Evolutionary conservation across 108 stramenopile species (phyloP).

Genomic region (Chaetoceros muelleri): DNA sequence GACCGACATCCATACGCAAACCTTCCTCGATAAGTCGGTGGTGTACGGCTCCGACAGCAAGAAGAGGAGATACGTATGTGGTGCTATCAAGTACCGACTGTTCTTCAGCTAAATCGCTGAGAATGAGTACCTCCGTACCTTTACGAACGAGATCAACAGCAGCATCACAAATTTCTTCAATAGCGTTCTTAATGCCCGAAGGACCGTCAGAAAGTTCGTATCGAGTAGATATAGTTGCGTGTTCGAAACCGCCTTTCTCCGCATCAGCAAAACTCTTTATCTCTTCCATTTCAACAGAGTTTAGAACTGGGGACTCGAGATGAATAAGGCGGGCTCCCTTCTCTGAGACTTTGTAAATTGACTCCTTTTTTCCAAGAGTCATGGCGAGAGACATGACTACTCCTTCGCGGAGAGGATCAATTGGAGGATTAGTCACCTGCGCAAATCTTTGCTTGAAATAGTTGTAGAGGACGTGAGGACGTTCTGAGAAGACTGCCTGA

Average conservation of each 20-base stretch:
- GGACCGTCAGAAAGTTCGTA: slow-evolving; percentile 75
- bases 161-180: slow-evolving; percentile 74
- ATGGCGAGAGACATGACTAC: slow-evolving; percentile 94
- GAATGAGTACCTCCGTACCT: slow-evolving; percentile 83
- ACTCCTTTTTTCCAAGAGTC: slow-evolving; percentile 90
- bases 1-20: slow-evolving; percentile 84
- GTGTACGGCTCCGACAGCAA: slow-evolving; percentile 94
- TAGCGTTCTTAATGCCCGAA: slow-evolving; percentile 65
- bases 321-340: slow-evolving; percentile 76
- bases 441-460: slow-evolving; percentile 98
- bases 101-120: slow-evolving; percentile 74
- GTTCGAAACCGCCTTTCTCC: slow-evolving; percentile 73
- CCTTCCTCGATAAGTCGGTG: slow-evolving; percentile 89
- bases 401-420: slow-evolving; percentile 94
- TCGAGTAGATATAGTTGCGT: slow-evolving; percentile 72
- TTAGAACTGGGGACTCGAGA: slow-evolving; percentile 72
- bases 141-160: slow-evolving; percentile 73
- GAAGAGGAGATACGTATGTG: slow-evolving; percentile 85
- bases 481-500: slow-evolving; percentile 78
- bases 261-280: slow-evolving; percentile 36
- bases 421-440: slow-evolving; percentile 97
- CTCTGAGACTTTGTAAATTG: slow-evolving; percentile 86
- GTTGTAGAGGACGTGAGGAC: slow-evolving; percentile 86
- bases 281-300: slow-evolving; percentile 56
- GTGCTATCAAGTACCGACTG: slow-evolving; percentile 43